Percentiles rank a stretch among this genome's conserved stretches.
phyloP scores from a whole-genome alignment of 306 rosid genomes.

The Acacia melanoxylon region DNA sequence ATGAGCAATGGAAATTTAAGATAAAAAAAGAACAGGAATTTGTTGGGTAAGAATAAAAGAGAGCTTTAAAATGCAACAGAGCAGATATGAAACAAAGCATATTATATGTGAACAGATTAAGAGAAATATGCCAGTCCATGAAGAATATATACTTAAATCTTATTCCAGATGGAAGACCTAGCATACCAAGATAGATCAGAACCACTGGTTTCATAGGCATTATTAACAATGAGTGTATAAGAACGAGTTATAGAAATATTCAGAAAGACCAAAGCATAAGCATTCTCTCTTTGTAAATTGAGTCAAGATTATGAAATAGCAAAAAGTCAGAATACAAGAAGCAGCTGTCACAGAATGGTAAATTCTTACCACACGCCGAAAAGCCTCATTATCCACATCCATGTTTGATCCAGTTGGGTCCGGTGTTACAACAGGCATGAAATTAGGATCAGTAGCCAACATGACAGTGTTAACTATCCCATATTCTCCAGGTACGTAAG shows the following conservation, averaged over 20 bases:
- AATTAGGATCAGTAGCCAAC: slow-evolving; percentile 76
- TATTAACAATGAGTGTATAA: background rate
- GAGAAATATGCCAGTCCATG: slow-evolving; percentile 15
- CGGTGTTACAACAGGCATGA: slow-evolving; percentile 46
- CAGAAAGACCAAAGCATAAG: background rate
- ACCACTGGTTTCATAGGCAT: slow-evolving; percentile 8
- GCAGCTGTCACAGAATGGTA: slow-evolving; percentile 9
- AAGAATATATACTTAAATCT: slow-evolving; percentile 12
- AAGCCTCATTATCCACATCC: slow-evolving; percentile 90
- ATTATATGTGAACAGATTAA: slow-evolving; percentile 4
- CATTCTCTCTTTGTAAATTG: background rate
- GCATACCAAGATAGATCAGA: background rate
- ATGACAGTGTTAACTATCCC: slow-evolving; percentile 81
- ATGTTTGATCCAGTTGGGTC: slow-evolving; percentile 61
- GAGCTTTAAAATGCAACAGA: slow-evolving; percentile 14
- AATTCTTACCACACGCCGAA: slow-evolving; percentile 69
- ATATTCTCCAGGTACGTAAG: slow-evolving; percentile 63
- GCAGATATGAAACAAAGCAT: slow-evolving; percentile 3
- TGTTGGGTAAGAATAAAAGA: background rate
- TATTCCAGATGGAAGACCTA: slow-evolving; percentile 9
- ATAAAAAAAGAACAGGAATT: slow-evolving; percentile 4
- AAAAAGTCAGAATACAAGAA: slow-evolving; percentile 9
- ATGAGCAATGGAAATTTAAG: slow-evolving; percentile 20
- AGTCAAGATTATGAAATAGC: slow-evolving; percentile 24
- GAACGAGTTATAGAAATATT: slow-evolving; percentile 5